A percentile compares a stretch with the other conserved stretches of the same genome.
phyloP scores from a whole-genome alignment of 305 asterid genomes.

The Andrographis paniculata region DNA sequence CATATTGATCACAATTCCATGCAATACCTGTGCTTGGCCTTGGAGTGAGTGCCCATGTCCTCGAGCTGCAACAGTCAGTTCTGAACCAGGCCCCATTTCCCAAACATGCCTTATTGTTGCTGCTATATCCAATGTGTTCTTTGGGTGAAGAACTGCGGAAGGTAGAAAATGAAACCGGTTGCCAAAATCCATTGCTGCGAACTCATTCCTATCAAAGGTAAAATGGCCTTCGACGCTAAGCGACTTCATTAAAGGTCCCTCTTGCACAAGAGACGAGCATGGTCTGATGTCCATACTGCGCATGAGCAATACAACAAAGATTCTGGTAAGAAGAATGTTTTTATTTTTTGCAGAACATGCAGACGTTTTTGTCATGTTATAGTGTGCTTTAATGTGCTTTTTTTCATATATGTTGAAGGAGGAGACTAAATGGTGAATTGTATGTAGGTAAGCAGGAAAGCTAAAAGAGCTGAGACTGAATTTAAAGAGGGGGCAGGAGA shows the following conservation, averaged over 20 bases:
- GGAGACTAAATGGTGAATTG: not conserved
- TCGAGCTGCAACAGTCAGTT: conserved; percentile 61
- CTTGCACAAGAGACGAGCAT: conserved; percentile 28
- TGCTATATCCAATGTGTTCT: conserved; percentile 56
- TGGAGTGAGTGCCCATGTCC: conserved; percentile 81
- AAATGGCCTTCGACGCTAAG: conserved; percentile 50
- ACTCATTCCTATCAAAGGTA: conserved; percentile 43
- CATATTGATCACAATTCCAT: conserved; percentile 76
- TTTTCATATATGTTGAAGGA: not conserved
- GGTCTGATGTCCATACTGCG: conserved; percentile 34
- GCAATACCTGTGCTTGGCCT: conserved; percentile 73
- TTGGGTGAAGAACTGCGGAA: conserved; percentile 75
- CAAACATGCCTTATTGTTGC: conserved; percentile 50
- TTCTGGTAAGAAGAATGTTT: conserved; percentile 22
- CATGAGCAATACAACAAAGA: conserved; percentile 21
- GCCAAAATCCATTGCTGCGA: conserved; percentile 75
- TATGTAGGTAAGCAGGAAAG: too few relatives aligned
- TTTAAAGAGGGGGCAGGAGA: conserved; percentile 31
- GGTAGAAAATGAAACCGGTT: conserved; percentile 60
- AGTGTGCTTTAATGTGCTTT: not conserved
- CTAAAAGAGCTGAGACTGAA: conserved; percentile 25
- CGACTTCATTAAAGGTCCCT: conserved; percentile 30
- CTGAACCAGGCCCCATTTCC: conserved; percentile 60
- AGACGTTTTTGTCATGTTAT: conserved; percentile 27
- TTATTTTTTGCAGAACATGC: conserved; percentile 17